These are phyloP conservation scores for Colletotrichum sp. DNA, from an alignment of 2,329 filamentous ascomycete species.

Conservation along the genomic window DNA sequence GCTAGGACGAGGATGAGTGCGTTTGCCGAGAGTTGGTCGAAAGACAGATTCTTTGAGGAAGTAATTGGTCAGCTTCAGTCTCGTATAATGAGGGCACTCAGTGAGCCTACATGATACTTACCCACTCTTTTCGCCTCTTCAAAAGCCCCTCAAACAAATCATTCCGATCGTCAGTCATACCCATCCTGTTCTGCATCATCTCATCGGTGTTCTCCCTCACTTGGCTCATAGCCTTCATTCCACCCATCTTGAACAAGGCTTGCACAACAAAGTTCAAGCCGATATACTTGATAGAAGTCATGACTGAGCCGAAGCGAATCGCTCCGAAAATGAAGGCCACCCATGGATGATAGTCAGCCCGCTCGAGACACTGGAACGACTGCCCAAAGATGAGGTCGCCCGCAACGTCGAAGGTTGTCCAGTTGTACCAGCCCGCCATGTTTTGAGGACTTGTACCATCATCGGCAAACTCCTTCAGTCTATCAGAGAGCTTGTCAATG, in stretches of 20 bases:
- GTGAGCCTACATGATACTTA: background rate
- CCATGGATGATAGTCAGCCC: constrained; percentile 27
- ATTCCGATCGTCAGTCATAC: background rate
- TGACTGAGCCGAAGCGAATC: background rate
- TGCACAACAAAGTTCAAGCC: background rate
- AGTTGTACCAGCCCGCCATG: constrained; percentile 5
- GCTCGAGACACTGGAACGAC: constrained; percentile 28
- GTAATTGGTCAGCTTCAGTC: background rate
- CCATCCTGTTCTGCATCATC: background rate
- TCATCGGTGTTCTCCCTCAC: background rate
- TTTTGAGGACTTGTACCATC: background rate
- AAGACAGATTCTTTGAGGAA: constrained; percentile 20
- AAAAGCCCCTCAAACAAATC: constrained; percentile 22
- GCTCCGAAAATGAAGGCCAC: constrained; percentile 25
- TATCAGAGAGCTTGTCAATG: constrained; percentile 24
- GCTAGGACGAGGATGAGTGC: constrained; percentile 31
- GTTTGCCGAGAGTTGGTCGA: constrained; percentile 18
- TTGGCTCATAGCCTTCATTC: background rate
- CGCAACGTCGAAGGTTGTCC: constrained; percentile 17
- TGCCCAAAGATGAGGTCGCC: constrained; percentile 33
- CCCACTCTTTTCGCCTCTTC: constrained; percentile 14
- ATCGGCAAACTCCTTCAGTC: background rate
- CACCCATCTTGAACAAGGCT: background rate
- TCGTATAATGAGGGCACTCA: background rate
- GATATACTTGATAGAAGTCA: background rate